Evolutionary conservation across 2,329 filamentous ascomycete genomes (phyloP).

Genomic region (Pestalotiopsis sp.): DNA sequence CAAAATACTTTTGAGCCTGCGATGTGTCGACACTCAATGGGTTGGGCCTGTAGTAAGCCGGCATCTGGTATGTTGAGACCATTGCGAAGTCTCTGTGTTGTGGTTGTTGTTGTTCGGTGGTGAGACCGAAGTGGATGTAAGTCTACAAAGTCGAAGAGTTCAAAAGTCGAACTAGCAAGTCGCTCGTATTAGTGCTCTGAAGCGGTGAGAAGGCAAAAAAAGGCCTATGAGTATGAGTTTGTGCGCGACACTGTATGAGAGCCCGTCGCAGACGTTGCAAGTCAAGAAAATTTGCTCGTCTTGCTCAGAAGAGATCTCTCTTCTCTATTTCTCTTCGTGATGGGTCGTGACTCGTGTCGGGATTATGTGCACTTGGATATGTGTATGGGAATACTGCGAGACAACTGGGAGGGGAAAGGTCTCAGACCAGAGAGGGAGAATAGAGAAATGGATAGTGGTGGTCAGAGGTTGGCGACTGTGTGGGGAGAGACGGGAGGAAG

Average conservation of each 20-base stretch:
- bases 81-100: constrained; percentile 36
- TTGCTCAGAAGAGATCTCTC: neutral
- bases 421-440: constrained; percentile 6
- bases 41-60: constrained; percentile 52
- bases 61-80: constrained; percentile 55
- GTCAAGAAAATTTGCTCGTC: neutral
- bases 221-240: neutral
- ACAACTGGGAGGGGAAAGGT: constrained; percentile 14
- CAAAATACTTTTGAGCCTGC: constrained; percentile 59
- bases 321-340: neutral
- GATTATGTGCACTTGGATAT: neutral
- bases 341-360: constrained; percentile 10
- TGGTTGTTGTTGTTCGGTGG: constrained; percentile 17
- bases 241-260: neutral
- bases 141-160: constrained; percentile 11
- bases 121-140: constrained; percentile 9
- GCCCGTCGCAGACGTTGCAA: neutral
- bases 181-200: constrained; percentile 12
- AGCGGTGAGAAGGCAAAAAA: constrained; percentile 8
- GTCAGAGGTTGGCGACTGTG: constrained; percentile 14
- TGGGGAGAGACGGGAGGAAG: constrained; percentile 14
- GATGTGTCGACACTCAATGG: constrained; percentile 56
- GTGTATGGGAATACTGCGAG: constrained; percentile 7
- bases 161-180: constrained; percentile 5
- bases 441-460: neutral